Evolutionary conservation across 108 stramenopile species (phyloP).

Genomic region (Licmophora abbreviata): DNA sequence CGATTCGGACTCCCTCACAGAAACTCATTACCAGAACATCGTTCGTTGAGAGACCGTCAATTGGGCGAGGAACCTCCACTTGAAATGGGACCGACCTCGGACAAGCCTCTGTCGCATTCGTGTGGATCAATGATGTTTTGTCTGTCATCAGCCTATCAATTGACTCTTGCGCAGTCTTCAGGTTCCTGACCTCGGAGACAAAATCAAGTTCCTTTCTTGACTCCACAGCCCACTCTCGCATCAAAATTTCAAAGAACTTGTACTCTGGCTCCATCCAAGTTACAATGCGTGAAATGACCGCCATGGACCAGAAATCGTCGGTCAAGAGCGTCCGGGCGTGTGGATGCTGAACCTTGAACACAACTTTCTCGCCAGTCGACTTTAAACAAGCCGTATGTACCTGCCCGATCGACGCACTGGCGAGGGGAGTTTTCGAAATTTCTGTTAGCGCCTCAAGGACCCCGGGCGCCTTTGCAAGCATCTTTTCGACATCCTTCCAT

Average conservation of each 20-base stretch:
- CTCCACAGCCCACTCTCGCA: slow-evolving; percentile 7
- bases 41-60: not conserved
- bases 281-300: slow-evolving; percentile 2
- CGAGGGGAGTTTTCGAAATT: not conserved
- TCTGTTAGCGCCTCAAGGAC: slow-evolving; percentile 2
- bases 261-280: slow-evolving; percentile 1
- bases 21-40: slow-evolving; percentile 8
- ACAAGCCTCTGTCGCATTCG: not conserved
- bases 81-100: not conserved
- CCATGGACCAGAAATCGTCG: slow-evolving; percentile 1
- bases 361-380: slow-evolving; percentile 2
- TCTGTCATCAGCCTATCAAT: not conserved
- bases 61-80: slow-evolving; percentile 3
- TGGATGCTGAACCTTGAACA: slow-evolving; percentile 7
- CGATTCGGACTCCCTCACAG: slow-evolving; percentile 7
- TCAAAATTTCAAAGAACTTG: slow-evolving; percentile 11
- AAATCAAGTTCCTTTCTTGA: slow-evolving; percentile 8
- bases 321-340: not conserved
- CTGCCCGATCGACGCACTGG: slow-evolving; percentile 6
- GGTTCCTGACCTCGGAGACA: slow-evolving; percentile 1
- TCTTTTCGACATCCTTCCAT: slow-evolving; percentile 1
- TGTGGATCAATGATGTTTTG: not conserved
- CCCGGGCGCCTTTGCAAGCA: not conserved
- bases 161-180: not conserved
- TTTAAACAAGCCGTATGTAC: slow-evolving; percentile 2